These are phyloP conservation scores for Ogataea dorogensis DNA, from an alignment of 805 yeast species.

Conservation along the genomic window DNA sequence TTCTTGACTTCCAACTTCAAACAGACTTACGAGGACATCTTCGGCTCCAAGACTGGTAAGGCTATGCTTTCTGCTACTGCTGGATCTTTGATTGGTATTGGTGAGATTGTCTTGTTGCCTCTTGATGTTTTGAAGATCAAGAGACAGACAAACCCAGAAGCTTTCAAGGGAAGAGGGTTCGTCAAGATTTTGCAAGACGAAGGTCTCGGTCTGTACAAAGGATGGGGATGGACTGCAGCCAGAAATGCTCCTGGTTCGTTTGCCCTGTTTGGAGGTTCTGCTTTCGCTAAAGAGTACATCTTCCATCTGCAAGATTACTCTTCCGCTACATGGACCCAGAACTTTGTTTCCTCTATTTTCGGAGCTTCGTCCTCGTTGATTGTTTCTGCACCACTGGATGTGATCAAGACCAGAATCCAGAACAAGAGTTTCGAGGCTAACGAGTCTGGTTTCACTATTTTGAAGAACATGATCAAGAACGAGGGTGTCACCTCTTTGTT, in stretches of 20 bases:
- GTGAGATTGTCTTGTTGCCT: conserved; percentile 94
- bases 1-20: conserved; percentile 74
- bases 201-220: conserved; percentile 91
- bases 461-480: conserved; percentile 87
- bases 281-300: conserved; percentile 96
- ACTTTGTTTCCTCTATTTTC: conserved; percentile 88
- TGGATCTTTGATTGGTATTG: conserved; percentile 95
- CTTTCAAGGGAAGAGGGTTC: conserved; percentile 98
- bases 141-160: conserved; percentile 99
- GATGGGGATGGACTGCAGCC: conserved; percentile 99
- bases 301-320: conserved; percentile 84
- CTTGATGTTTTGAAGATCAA: conserved; percentile 95
- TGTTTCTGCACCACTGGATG: conserved; percentile 97
- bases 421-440: conserved; percentile 94
- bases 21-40: conserved; percentile 64
- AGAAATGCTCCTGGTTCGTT: conserved; percentile 99
- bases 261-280: conserved; percentile 97
- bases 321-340: conserved; percentile 91
- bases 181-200: conserved; percentile 82
- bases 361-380: conserved; percentile 97
- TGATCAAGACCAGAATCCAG: conserved; percentile 97
- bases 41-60: conserved; percentile 94
- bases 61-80: conserved; percentile 97
- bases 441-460: conserved; percentile 87
- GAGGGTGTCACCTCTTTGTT: conserved; percentile 91